These are phyloP conservation scores for Nicotiana attenuata DNA, from an alignment of 257 asterid genomes.

Conservation along the genomic window DNA sequence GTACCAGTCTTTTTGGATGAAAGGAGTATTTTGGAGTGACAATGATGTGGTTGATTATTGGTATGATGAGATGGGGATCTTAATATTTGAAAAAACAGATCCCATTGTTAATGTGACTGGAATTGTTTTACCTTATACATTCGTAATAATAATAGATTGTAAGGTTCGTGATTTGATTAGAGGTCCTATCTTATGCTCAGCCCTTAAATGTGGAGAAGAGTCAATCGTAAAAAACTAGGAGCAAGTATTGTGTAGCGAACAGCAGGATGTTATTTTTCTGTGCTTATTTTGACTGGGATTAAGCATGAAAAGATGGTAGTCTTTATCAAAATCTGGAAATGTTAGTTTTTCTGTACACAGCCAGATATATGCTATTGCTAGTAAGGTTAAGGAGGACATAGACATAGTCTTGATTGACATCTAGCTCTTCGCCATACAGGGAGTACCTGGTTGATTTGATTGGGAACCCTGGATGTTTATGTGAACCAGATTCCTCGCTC, in stretches of 20 bases:
- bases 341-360: neutral
- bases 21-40: neutral
- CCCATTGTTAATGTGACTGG: neutral
- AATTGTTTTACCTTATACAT: neutral
- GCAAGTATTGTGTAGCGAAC: neutral
- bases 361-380: neutral
- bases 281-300: neutral
- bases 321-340: neutral
- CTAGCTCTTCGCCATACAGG: slow-evolving; percentile 42
- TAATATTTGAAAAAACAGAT: slow-evolving; percentile 1
- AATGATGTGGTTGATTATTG: neutral
- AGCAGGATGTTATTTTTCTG: neutral
- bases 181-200: neutral
- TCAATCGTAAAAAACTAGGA: neutral
- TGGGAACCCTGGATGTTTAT: slow-evolving; percentile 80
- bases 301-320: neutral
- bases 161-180: neutral
- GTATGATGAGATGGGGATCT: neutral
- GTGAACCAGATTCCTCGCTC: slow-evolving; percentile 85
- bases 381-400: neutral
- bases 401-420: neutral
- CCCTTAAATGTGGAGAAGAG: neutral
- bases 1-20: neutral
- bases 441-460: slow-evolving; percentile 88
- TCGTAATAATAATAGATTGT: neutral